These are phyloP conservation scores for Gonium pectorale DNA, from an alignment of 139 green algal genomes.

Conservation along the genomic window DNA sequence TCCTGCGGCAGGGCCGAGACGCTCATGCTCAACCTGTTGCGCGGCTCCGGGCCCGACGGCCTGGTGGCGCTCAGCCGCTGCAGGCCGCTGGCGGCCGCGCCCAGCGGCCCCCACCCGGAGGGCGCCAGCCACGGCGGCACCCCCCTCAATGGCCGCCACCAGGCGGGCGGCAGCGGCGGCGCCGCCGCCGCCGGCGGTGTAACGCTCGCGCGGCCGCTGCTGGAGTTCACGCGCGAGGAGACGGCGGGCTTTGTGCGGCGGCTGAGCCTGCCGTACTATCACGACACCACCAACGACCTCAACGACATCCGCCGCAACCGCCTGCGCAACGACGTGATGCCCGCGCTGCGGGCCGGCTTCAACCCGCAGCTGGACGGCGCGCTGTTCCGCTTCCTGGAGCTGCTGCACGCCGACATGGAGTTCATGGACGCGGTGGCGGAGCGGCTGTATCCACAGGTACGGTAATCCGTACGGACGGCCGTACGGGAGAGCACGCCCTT, in stretches of 20 bases:
- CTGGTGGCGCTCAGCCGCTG: slow-evolving; percentile 28
- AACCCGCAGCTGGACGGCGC: slow-evolving; percentile 49
- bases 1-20: slow-evolving; percentile 57
- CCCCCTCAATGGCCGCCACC: too few relatives aligned
- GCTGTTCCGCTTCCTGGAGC: slow-evolving; percentile 48
- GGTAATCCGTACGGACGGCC: too few relatives aligned
- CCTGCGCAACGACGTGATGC: slow-evolving; percentile 52
- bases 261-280: slow-evolving; percentile 40
- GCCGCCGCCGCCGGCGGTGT: neutral
- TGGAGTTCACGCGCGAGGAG: slow-evolving; percentile 49
- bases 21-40: slow-evolving; percentile 60
- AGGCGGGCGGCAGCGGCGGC: neutral
- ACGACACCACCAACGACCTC: slow-evolving; percentile 64
- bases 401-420: slow-evolving; percentile 25
- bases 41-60: slow-evolving; percentile 46
- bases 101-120: neutral
- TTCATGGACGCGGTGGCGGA: neutral
- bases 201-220: slow-evolving; percentile 55
- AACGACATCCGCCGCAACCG: slow-evolving; percentile 53
- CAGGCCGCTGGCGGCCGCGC: neutral
- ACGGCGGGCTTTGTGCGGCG: slow-evolving; percentile 34
- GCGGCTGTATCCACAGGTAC: too few relatives aligned
- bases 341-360: slow-evolving; percentile 44
- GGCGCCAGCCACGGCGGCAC: neutral
- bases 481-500: too few relatives aligned